Evolutionary conservation across 331 rosid species (phyloP), one percentile per base, ranked within the genome.

Genomic region (Saraca asoca): DNA sequence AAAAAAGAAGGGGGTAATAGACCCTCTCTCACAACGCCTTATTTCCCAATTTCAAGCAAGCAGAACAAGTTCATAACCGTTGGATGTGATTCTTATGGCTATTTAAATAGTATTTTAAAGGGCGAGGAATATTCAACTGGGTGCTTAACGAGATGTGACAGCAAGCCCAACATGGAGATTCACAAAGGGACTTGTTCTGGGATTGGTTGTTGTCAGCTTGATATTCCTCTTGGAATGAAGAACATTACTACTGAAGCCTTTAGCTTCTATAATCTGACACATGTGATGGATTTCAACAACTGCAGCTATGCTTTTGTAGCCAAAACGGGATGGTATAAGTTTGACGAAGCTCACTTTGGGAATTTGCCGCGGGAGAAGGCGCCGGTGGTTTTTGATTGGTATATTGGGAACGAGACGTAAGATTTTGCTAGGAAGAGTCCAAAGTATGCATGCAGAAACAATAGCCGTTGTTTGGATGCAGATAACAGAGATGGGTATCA

Each of bases 61-160:
- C n/a, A n/a, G n/a, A 80, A 80, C 70, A 76, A 72, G 68, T 73
- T 81, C 74, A 17, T 52, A 0, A 79, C 54, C 12, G 45, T 69
- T 0, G 85, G 82, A 0, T 77, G 85, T 17, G 69, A 69, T 16
- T 44, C 77, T 12, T 20, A 16, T 7, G 70, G 68, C 5, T 43
- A 9, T 31, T 18, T 75, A 0, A 12, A 7, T 0, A 66, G 81
- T 2, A 5, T 2, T 12, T 13, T 7, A 17, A 11, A 67, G 6
- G 41, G 16, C 1, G 0, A 7, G 0, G 12, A 0, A 7, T 65
- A 70, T 18, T 7, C 66, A 9, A 31, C 78, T 0, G 80, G 80
- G 9, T 80, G 84, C 39, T 35, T 35, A 35, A 35, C 39, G 7
- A 35, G 39, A 35, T 35, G 39, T 35, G 39, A 7, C 7, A 7